A percentile compares a stretch with the other conserved stretches of the same genome.
Evolutionary conservation across 1,284 basidiomycete genomes (phyloP).

Genomic region (Sporisorium sorghi): DNA sequence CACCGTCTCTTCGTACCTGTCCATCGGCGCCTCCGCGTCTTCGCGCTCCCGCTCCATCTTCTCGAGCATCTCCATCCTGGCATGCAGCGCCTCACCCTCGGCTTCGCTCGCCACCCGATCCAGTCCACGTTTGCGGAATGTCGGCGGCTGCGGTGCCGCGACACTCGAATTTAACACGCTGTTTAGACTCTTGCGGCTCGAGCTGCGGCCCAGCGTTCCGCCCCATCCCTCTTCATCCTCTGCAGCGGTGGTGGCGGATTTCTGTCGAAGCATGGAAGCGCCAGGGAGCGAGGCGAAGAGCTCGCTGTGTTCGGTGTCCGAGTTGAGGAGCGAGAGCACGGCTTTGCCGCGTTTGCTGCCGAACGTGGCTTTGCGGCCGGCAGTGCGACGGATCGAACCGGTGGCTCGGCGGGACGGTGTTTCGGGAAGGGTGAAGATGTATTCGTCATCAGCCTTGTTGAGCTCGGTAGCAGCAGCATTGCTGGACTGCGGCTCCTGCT

Average conservation of each 20-base stretch:
- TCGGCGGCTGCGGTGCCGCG: background rate
- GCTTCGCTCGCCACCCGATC: conserved; percentile 39
- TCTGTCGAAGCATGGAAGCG: conserved; percentile 30
- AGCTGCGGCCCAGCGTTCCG: conserved; percentile 42
- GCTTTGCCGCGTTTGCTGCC: conserved; percentile 51
- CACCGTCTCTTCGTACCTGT: conserved; percentile 19
- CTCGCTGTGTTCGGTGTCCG: conserved; percentile 13
- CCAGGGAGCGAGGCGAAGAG: conserved; percentile 35
- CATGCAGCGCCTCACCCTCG: conserved; percentile 26
- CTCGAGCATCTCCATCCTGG: conserved; percentile 13
- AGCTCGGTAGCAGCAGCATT: background rate
- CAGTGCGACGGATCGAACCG: conserved; percentile 24
- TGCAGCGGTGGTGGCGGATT: conserved; percentile 3
- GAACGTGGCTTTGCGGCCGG: conserved; percentile 34
- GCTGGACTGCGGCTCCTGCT: background rate
- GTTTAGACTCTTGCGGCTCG: conserved; percentile 23
- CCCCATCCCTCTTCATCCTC: conserved; percentile 53
- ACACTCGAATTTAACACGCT: conserved; percentile 15
- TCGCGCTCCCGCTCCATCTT: background rate
- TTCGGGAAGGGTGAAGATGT: conserved; percentile 31
- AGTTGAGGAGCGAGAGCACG: conserved; percentile 33
- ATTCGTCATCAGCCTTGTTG: conserved; percentile 12
- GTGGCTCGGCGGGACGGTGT: background rate
- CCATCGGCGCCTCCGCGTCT: conserved; percentile 14
- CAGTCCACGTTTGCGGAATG: conserved; percentile 19